Percentiles rank a stretch among this genome's conserved stretches.
Evolutionary conservation across 2,329 filamentous ascomycete species (phyloP).

Genomic region (Leptographium radiaticola): DNA sequence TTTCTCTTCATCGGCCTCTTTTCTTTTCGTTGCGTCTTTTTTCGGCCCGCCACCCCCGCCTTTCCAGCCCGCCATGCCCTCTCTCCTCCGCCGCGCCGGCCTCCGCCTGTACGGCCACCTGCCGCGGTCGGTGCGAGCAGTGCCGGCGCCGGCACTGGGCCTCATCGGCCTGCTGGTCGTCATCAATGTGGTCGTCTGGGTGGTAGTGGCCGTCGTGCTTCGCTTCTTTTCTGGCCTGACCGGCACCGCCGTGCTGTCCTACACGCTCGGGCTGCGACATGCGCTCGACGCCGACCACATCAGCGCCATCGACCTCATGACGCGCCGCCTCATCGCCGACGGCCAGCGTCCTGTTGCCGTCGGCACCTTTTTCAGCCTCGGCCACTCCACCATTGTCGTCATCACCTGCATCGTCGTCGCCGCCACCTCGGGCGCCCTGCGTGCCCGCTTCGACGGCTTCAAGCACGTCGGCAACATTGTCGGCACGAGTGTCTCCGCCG

Average conservation of each 20-base stretch:
- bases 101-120: slow-evolving; percentile 6
- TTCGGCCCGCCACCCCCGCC: neutral
- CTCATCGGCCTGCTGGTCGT: slow-evolving; percentile 37
- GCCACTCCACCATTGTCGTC: slow-evolving; percentile 86
- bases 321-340: slow-evolving; percentile 70
- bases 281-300: slow-evolving; percentile 95
- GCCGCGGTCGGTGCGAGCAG: slow-evolving; percentile 15
- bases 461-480: slow-evolving; percentile 73
- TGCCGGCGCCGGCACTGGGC: slow-evolving; percentile 23
- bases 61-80: neutral
- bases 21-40: neutral
- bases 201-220: slow-evolving; percentile 36
- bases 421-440: slow-evolving; percentile 73
- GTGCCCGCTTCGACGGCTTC: slow-evolving; percentile 70
- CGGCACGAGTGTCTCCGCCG: slow-evolving; percentile 74
- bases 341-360: slow-evolving; percentile 82
- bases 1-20: neutral
- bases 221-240: slow-evolving; percentile 48
- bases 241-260: slow-evolving; percentile 71
- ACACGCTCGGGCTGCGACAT: slow-evolving; percentile 80
- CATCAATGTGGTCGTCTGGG: slow-evolving; percentile 44
- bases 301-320: slow-evolving; percentile 85
- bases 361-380: slow-evolving; percentile 86
- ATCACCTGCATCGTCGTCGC: slow-evolving; percentile 86
- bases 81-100: neutral